Evolutionary conservation across 495 filamentous ascomycete genomes (phyloP), one percentile per base, ranked within the genome.

Genomic region (Aspergillus nidulans): DNA sequence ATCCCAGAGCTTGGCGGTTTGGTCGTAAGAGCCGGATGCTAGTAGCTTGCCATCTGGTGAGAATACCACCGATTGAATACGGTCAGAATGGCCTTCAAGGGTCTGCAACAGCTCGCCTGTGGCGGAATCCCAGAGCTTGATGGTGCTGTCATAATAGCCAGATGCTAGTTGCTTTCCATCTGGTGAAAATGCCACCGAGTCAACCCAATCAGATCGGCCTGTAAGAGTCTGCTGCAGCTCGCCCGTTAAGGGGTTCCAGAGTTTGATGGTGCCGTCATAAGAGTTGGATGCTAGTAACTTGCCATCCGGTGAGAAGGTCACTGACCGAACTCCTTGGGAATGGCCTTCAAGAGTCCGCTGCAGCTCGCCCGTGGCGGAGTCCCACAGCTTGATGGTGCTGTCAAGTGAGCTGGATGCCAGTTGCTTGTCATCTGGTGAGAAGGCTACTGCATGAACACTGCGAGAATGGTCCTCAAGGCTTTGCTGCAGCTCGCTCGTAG

Each of bases 1-100:
- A 23, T 48, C 25, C 45, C 45, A 48, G n/a, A 70, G 2, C 25
- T 58, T 49, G 10, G 67, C 32, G 42, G 61, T 64, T 0, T 32
- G 0, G 46, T 69, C 67, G 23, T 25, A 8, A 5, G 51, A 60
- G 20, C 34, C 53, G 25, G 59, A 61, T 13, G 49, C 45, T 25
- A 48, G 25, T 1, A 21, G 46, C 9, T 4, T 1, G 16, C 28
- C 28, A 6, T 36, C 18, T 6, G 16, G 28, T 9, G 36, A 51
- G 13, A 49, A 49, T 3, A 28, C 46, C 6, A 49, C 46, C 2
- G 25, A 16, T 0, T 21, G 16, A n/a, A 40, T n/a, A n/a, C n/a
- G n/a, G n/a, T n/a, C 32, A 8, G 39, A 32, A 28, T 42, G 20
- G 24, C 36, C 36, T 20, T 26, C 21, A 4, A 43, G 12, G n/a